phyloP scores from a whole-genome alignment of 129 eudicot species.

The Daucus carota region DNA sequence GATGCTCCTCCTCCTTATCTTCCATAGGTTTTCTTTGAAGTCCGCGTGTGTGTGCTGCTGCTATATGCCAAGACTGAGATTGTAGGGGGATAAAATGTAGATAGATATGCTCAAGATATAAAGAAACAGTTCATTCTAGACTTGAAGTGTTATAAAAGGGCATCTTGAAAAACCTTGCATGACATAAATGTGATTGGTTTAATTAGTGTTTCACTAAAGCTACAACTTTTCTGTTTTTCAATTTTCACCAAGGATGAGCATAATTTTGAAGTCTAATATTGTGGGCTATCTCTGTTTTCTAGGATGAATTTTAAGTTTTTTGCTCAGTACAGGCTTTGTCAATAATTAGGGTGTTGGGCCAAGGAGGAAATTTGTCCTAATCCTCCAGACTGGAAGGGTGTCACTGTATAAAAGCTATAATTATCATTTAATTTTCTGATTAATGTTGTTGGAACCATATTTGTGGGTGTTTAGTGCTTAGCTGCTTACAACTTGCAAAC shows the following conservation, averaged over 20 bases:
- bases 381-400: not conserved
- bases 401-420: not conserved
- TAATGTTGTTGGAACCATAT: constrained; percentile 1
- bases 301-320: not conserved
- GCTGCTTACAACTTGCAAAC: not conserved
- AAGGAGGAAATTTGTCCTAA: not conserved
- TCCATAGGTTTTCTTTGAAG: not conserved
- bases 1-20: constrained; percentile 11
- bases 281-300: not conserved
- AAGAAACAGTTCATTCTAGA: not conserved
- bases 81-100: not conserved
- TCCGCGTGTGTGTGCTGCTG: not conserved
- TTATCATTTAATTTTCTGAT: not conserved
- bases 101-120: not conserved
- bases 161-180: not conserved
- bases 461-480: not conserved
- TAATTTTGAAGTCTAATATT: not conserved
- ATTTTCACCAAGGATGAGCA: not conserved
- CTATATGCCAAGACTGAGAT: not conserved
- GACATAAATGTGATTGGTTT: not conserved
- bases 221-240: not conserved
- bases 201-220: not conserved
- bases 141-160: not conserved
- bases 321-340: not conserved
- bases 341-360: not conserved